Conservation (phyloP, 257 asterid species). For the Salvia splendens region DNA sequence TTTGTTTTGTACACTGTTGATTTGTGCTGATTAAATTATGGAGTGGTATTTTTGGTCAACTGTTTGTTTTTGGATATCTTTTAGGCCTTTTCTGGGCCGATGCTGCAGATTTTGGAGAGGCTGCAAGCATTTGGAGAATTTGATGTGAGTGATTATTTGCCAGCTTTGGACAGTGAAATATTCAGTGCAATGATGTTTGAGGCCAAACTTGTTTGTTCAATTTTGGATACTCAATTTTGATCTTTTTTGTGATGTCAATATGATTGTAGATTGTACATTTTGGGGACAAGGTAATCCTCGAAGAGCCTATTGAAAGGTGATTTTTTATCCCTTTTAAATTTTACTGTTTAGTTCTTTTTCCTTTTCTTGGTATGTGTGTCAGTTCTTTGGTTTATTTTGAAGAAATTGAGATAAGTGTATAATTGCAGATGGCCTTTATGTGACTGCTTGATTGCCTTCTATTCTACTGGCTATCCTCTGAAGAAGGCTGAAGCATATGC, state of each 20-base stretch:
- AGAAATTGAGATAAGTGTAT: neutral
- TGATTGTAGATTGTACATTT: constrained; percentile 74
- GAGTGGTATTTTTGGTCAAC: neutral
- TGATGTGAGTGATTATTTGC: constrained; percentile 50
- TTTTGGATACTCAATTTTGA: neutral
- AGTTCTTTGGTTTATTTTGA: neutral
- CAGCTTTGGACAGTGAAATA: constrained; percentile 6
- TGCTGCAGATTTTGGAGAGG: constrained; percentile 89
- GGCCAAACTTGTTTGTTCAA: neutral
- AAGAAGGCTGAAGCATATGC: constrained; percentile 92
- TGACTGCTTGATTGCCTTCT: constrained; percentile 92
- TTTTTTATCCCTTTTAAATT: neutral
- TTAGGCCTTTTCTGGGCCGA: constrained; percentile 79
- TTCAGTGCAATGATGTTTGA: constrained; percentile 3
- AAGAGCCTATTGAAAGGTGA: constrained; percentile 90
- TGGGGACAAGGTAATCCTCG: constrained; percentile 84
- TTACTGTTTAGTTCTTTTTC: neutral
- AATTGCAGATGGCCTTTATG: constrained; percentile 89
- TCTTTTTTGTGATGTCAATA: constrained; percentile 4
- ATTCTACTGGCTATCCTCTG: constrained; percentile 80
- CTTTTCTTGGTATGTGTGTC: neutral
- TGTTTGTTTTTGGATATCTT: neutral
- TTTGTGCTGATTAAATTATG: constrained; percentile 4
- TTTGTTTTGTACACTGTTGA: neutral
- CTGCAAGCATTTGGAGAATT: constrained; percentile 88